Conservation (phyloP, 2,329 filamentous ascomycete genomes). For the Neocatenulostroma microsporum region DNA sequence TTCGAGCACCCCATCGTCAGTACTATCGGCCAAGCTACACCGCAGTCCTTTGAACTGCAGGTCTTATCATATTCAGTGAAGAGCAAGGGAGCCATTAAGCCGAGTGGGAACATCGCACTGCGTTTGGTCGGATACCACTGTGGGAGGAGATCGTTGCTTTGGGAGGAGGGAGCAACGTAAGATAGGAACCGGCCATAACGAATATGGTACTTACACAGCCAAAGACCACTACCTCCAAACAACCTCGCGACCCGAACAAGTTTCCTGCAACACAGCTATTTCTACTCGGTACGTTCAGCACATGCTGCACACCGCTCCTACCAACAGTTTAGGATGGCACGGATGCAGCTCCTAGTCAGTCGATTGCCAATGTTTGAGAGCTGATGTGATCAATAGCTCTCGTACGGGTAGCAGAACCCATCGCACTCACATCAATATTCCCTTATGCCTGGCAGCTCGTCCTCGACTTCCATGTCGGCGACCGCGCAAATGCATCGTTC, state of each 20-base stretch:
- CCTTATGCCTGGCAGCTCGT: constrained; percentile 84
- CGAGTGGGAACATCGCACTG: too few relatives aligned
- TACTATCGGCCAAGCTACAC: background rate
- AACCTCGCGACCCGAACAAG: constrained; percentile 56
- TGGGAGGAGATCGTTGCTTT: constrained; percentile 1
- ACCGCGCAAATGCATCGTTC: constrained; percentile 69
- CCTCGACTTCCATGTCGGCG: constrained; percentile 65
- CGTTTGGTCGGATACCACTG: too few relatives aligned
- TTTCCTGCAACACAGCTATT: constrained; percentile 80
- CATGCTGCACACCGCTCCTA: background rate
- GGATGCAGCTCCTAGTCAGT: too few relatives aligned
- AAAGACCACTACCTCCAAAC: constrained; percentile 38
- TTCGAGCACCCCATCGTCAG: background rate
- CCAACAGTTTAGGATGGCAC: background rate
- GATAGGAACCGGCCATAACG: constrained; percentile 10
- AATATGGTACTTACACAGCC: constrained; percentile 50
- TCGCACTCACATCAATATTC: constrained; percentile 87
- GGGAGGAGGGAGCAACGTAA: constrained; percentile 14
- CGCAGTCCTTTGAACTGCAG: background rate
- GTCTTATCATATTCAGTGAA: too few relatives aligned
- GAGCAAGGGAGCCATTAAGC: too few relatives aligned
- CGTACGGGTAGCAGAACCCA: constrained; percentile 85
- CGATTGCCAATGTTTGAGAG: too few relatives aligned
- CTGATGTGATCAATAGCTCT: too few relatives aligned
- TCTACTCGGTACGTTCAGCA: constrained; percentile 59